Base-by-base conservation (phyloP, 2,329 filamentous ascomycete species). In the Mycocentrospora acerina region DNA sequence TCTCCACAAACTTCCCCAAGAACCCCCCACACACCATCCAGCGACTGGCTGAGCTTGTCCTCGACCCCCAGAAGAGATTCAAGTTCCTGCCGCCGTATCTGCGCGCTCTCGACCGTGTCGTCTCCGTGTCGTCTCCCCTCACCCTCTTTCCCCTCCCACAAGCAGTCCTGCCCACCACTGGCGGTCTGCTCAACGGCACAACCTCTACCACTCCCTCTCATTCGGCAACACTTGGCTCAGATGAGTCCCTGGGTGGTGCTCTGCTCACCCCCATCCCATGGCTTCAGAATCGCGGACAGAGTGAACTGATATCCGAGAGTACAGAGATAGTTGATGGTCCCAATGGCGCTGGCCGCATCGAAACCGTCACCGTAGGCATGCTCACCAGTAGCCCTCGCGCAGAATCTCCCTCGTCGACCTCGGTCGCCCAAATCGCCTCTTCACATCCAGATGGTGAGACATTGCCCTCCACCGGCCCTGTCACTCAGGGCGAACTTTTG, bases 221-320 rank as follows among this genome's bases (percentile, higher is more conserved):
- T 51, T 54, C 67, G 4, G 49, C 57, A 1, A 52, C 69, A 0
- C 72, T 91, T 6, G 90, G 89, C 2, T 89, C 86, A 32, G 91
- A 97, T 56, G 91, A 96, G 64, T 86, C 85, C 10, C 73, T 97
- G 1, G 91, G 91, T 15, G 93, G 93, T 6, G 93, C 93, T 0
- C 75, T 96, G 13, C 75, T 98, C 33, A 97, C 91, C 1, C 93
- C 91, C 1, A 97, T 98, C 40, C 88, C 90, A 0, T 98, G 93
- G 93, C 72, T 97, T 34, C 55, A 68, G 40, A 59, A 65, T 42
- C 51, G 59, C 24, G 46, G 67, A 11, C 80, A 83, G 57, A 72
- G 72, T 14, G 81, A 85, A 54, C 73, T 86, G 14, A 79, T 80
- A 49, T 88, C 83, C 25, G 86, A 90, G 63, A 82, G 80, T 62